Conservation (phyloP, 169 alveolate species). For the Plasmodium ovale region DNA sequence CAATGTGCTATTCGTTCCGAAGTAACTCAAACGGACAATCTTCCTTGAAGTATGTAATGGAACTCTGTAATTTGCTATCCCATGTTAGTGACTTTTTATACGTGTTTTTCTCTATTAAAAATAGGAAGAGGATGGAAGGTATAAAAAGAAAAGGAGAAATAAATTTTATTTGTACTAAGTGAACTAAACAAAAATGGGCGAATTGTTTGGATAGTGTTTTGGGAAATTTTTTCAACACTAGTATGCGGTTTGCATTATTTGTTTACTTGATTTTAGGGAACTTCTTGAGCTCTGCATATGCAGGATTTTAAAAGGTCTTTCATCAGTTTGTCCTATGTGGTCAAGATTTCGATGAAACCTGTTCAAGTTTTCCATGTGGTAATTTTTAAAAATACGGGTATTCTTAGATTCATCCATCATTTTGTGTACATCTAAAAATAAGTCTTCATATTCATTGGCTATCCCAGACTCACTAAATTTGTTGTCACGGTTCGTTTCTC, state of each 20-base stretch:
- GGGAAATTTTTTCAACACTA: no score
- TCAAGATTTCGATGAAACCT: slow-evolving; percentile 7
- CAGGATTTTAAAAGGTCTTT: slow-evolving; percentile 25
- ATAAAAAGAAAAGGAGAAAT: not conserved
- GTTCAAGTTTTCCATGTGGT: slow-evolving; percentile 2
- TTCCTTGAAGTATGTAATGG: slow-evolving; percentile 68
- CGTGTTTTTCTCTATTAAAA: slow-evolving; percentile 33
- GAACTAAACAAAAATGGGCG: no score
- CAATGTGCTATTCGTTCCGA: slow-evolving; percentile 4
- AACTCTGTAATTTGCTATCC: slow-evolving; percentile 70
- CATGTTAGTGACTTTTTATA: slow-evolving; percentile 74
- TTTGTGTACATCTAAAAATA: slow-evolving; percentile 35
- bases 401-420: slow-evolving; percentile 4
- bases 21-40: slow-evolving; percentile 55
- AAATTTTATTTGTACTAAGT: no score
- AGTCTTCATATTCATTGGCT: slow-evolving; percentile 20
- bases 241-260: no score
- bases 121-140: not conserved
- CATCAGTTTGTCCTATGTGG: not conserved
- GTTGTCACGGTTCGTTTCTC: not conserved
- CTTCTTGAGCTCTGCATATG: slow-evolving; percentile 76
- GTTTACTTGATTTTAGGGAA: slow-evolving; percentile 69
- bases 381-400: not conserved
- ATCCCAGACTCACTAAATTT: not conserved
- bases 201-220: no score